Conservation (phyloP, 2,329 filamentous ascomycete genomes). For the Sporothrix phasma region DNA sequence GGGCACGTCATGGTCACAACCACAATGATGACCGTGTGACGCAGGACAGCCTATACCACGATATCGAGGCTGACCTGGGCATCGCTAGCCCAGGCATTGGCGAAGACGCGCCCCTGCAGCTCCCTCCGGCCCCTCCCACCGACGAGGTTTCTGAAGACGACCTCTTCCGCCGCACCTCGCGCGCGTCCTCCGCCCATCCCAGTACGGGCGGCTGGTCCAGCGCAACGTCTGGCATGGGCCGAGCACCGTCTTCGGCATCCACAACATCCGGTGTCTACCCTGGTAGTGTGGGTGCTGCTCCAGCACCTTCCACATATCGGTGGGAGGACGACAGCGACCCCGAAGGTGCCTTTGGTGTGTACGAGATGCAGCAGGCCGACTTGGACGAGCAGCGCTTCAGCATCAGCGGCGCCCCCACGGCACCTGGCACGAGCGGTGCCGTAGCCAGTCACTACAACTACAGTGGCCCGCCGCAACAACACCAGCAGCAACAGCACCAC, state of each 20-base stretch:
- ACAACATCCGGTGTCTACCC: conserved; percentile 5
- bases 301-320: conserved; percentile 28
- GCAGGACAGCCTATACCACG: conserved; percentile 47
- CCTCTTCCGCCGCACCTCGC: conserved; percentile 32
- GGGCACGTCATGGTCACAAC: conserved; percentile 6
- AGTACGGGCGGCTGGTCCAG: conserved; percentile 27
- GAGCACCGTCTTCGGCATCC: conserved; percentile 16
- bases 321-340: conserved; percentile 65
- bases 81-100: conserved; percentile 37
- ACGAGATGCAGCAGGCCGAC: conserved; percentile 76
- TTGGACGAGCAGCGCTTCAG: conserved; percentile 60
- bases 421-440: conserved; percentile 10
- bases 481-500: conserved; percentile 18
- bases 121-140: neutral
- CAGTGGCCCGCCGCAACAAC: neutral
- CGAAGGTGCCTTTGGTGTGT: conserved; percentile 73
- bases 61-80: conserved; percentile 46
- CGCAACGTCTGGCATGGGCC: conserved; percentile 32
- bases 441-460: conserved; percentile 12
- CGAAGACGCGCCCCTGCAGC: conserved; percentile 36
- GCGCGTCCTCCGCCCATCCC: conserved; percentile 35
- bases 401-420: conserved; percentile 37
- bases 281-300: neutral
- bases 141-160: conserved; percentile 6
- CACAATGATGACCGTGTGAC: conserved; percentile 27